Evolutionary conservation across 2,329 filamentous ascomycete genomes (phyloP), one percentile per base, ranked within the genome.

Genomic region (Fusarium sp.): DNA sequence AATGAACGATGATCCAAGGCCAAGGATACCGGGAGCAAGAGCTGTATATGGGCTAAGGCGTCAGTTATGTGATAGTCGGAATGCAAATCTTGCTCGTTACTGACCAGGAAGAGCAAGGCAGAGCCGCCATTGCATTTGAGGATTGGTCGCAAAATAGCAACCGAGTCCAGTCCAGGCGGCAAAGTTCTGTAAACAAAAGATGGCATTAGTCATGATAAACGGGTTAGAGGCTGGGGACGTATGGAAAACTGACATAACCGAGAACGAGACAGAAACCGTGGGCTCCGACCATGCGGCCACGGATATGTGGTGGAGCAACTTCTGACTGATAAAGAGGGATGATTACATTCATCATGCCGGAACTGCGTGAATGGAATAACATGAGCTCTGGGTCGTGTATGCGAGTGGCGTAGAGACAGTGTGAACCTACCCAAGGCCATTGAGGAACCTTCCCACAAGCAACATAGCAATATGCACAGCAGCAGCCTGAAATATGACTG

Each of bases 321-420:
- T 34, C 32, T 3, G 32, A 34, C 6, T 34, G 32, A 15, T 34
- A 34, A 1, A 34, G 32, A 0, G 32, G 32, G 32, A 34, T 34
- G 32, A 34, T 34, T 0, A 34, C 32, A 7, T 34, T 34, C 32
- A 34, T 34, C 32, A 34, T 34, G 32, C 32, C 32, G 6, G 32
- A 32, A 1, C 32, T 32, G 32, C 24, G 24, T 26, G 13, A 32
- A 32, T 32, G 13, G 32, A 32, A 1, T 14, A 14, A 1, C 1
- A 0, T 32, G 1, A 32, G 32, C 32, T 14, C 32, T 32, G 13
- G 32, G 32, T 1, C 2, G 32, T 13, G 2, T 2, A 32, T 1
- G 2, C 2, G 32, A 34, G 13, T 34, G 1, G 13, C 5, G 32
- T 14, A 34, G 32, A 14, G 32, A 34, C 32, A 0, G 13, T 34